Percentiles rank a stretch among this genome's conserved stretches.
Evolutionary conservation across 2,329 filamentous ascomycete species (phyloP).

Genomic region (Mariannaea elegans): DNA sequence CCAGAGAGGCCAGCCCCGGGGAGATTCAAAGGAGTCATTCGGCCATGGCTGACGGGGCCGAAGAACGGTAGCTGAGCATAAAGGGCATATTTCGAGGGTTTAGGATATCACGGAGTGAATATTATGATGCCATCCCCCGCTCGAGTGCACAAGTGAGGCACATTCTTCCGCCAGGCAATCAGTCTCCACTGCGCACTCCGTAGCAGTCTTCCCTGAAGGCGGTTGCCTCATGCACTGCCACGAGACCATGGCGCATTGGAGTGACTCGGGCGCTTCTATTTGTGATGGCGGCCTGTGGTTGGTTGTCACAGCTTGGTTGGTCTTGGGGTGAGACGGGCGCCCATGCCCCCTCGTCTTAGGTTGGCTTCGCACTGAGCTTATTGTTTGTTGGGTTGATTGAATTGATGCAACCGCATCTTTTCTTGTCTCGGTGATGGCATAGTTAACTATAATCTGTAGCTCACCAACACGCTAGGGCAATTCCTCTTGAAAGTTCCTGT

Average conservation of each 20-base stretch:
- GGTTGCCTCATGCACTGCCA: slow-evolving; percentile 45
- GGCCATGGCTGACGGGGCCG: not conserved
- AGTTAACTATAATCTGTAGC: no score
- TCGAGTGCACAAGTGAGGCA: not conserved
- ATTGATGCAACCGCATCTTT: not conserved
- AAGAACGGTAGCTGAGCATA: no score
- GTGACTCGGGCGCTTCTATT: slow-evolving; percentile 16
- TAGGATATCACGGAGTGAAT: not conserved
- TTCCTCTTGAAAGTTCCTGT: no score
- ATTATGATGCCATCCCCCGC: not conserved
- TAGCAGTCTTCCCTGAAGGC: slow-evolving; percentile 18
- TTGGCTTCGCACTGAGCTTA: no score
- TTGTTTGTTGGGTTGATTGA: not conserved
- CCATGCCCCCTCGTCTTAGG: no score
- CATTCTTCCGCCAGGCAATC: slow-evolving; percentile 1
- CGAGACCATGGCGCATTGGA: slow-evolving; percentile 39
- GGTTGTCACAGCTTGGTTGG: slow-evolving; percentile 24
- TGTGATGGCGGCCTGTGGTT: slow-evolving; percentile 18
- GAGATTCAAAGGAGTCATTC: not conserved
- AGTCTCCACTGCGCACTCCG: slow-evolving; percentile 12
- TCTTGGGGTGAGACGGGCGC: slow-evolving; percentile 18
- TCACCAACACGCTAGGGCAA: no score
- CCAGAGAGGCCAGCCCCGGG: not conserved
- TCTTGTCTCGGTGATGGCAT: no score
- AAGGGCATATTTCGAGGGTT: not conserved